Conservation (phyloP, 2,329 filamentous ascomycete genomes). For the Amauroascus verrucosus region DNA sequence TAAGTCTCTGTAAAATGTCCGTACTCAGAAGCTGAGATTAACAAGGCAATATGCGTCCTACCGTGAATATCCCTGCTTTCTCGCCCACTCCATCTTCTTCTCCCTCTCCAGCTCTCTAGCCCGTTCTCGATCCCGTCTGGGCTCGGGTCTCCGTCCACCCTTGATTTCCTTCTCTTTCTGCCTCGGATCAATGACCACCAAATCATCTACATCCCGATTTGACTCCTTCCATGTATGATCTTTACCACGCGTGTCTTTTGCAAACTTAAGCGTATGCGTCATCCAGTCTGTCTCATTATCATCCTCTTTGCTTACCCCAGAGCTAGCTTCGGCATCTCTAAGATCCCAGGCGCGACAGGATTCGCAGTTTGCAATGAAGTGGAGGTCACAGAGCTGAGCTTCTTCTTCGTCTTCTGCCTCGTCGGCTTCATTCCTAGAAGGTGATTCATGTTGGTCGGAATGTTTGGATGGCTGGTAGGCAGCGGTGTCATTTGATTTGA, state of each 20-base stretch:
- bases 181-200: slow-evolving; percentile 85
- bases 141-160: slow-evolving; percentile 60
- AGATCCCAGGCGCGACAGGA: slow-evolving; percentile 76
- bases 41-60: neutral
- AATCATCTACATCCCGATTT: slow-evolving; percentile 59
- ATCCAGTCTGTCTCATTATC: slow-evolving; percentile 60
- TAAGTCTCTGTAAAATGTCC: neutral
- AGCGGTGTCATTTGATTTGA: slow-evolving; percentile 12
- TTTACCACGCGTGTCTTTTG: slow-evolving; percentile 82
- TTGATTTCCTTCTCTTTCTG: slow-evolving; percentile 67
- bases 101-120: slow-evolving; percentile 30
- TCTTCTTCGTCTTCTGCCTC: slow-evolving; percentile 52
- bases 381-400: slow-evolving; percentile 72
- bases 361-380: slow-evolving; percentile 92
- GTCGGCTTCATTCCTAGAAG: neutral
- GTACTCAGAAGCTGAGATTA: neutral
- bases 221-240: slow-evolving; percentile 81
- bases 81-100: slow-evolving; percentile 28
- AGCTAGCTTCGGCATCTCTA: slow-evolving; percentile 27
- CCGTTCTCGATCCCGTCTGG: slow-evolving; percentile 32
- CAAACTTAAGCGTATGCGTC: slow-evolving; percentile 73
- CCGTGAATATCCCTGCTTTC: slow-evolving; percentile 22
- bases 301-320: slow-evolving; percentile 24
- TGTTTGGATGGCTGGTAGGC: neutral
- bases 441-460: neutral